phyloP scores from a whole-genome alignment of 2,329 filamentous ascomycete species.

The Penicillium sp. region DNA sequence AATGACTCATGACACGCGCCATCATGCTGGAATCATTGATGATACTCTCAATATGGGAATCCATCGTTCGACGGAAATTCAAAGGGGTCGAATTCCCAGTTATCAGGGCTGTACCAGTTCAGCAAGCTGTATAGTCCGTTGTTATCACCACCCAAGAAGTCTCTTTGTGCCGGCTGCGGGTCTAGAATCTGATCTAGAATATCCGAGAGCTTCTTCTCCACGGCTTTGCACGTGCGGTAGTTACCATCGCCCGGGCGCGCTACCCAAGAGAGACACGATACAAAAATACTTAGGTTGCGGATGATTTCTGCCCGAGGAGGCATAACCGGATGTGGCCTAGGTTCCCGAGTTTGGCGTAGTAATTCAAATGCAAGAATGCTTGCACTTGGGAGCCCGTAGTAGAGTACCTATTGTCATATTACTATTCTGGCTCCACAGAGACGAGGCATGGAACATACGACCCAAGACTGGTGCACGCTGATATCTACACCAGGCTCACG shows the following conservation, averaged over 20 bases:
- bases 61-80: constrained; percentile 30
- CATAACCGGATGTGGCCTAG: constrained; percentile 29
- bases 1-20: constrained; percentile 14
- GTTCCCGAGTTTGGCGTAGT: constrained; percentile 37
- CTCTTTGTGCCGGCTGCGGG: constrained; percentile 36
- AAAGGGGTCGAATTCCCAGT: constrained; percentile 40
- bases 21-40: not conserved
- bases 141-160: constrained; percentile 30
- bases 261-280: constrained; percentile 40
- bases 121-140: constrained; percentile 38
- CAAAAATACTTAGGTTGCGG: constrained; percentile 41
- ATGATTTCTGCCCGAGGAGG: constrained; percentile 39
- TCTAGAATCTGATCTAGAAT: constrained; percentile 44
- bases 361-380: constrained; percentile 41
- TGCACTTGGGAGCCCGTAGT: constrained; percentile 39
- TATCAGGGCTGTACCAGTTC: constrained; percentile 40
- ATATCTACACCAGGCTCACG: constrained; percentile 36
- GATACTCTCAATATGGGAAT: constrained; percentile 19
- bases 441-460: constrained; percentile 29
- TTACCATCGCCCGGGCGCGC: constrained; percentile 41
- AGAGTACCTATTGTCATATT: constrained; percentile 30
- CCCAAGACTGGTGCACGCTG: constrained; percentile 40
- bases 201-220: constrained; percentile 41
- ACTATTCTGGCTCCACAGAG: not conserved
- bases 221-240: constrained; percentile 41